Base-by-base conservation (phyloP, 2,329 filamentous ascomycete genomes). In the Aspergillus brunneoviolaceus region DNA sequence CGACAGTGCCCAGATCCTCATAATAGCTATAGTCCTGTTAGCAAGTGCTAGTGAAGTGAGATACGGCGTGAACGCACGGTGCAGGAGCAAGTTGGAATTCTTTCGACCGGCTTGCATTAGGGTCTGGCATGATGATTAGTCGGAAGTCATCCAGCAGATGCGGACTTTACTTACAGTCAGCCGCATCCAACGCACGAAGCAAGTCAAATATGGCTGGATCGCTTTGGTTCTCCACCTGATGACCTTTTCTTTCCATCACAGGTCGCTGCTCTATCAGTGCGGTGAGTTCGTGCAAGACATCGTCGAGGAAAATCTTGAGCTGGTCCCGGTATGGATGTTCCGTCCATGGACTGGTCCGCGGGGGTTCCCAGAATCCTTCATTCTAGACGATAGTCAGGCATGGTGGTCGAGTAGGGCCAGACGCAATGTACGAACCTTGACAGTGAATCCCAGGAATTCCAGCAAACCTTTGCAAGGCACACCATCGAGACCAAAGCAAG, bases 1-100 rank as follows among this genome's bases (percentile, higher is more conserved):
- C 81, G 9, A 86, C 72, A 14, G 82, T 81, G 23, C 89, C 89
- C 23, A 91, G 77, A 63, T 85, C 84, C 53, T 85, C 84, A 70
- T 88, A 89, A 65, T 82, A 79, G 48, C 80, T 81, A 67, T 11
- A 42, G 42, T 16, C 9, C 31, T 12, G 23, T 68, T 33, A 67
- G 60, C 33, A 45, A 16, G 31, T n/a, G 33, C 49, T 31, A 4
- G 35, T 14, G 16, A 16, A 21, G 7, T n/a, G 11, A 29, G 4
- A 29, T 10, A 29, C 19, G 5, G 3, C n/a, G 11, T 55, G 60
- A n/a, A 74, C 73, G 42, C 65, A 76, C 74, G 74, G 72, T 61
- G 69, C 67, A 51, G 68, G 49, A 55, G 72, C 53, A 70, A 74
- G 70, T 47, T 67, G 59, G 49, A 77, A 76, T 31, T 72, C 68